Percentiles rank a stretch among this genome's conserved stretches.
Conservation (phyloP, 768 basidiomycete species). For the Serendipita sp. region DNA sequence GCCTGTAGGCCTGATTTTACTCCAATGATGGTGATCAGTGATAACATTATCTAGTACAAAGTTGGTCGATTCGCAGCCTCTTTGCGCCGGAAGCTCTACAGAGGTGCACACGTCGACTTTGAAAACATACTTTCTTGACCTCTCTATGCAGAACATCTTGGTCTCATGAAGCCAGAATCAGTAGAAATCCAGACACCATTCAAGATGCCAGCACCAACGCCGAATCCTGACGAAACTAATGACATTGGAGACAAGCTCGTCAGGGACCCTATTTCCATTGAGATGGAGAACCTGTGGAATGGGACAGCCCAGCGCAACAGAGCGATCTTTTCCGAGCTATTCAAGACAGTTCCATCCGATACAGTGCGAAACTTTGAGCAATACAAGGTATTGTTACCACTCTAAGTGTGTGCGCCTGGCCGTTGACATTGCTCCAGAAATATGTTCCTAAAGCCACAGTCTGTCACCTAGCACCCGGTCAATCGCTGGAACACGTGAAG, state of each 20-base stretch:
- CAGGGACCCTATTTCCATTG: conserved; percentile 57
- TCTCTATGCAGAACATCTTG: conserved; percentile 53
- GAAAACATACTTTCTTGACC: conserved; percentile 3
- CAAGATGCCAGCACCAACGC: conserved; percentile 66
- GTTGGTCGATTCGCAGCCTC: conserved; percentile 71
- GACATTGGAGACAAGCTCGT: conserved; percentile 45
- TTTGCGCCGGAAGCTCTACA: conserved; percentile 66
- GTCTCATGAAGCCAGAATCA: conserved; percentile 48
- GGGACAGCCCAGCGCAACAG: conserved; percentile 64
- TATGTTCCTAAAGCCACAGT: conserved; percentile 56
- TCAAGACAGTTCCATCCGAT: conserved; percentile 77
- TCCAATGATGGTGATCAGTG: neutral
- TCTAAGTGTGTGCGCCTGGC: too few relatives aligned
- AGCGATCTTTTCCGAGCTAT: conserved; percentile 72
- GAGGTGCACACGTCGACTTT: conserved; percentile 30
- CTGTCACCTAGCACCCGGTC: conserved; percentile 61
- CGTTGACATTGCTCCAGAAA: conserved; percentile 26
- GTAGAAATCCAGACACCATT: conserved; percentile 30
- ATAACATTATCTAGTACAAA: conserved; percentile 24
- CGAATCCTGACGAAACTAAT: conserved; percentile 48
- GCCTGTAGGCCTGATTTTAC: conserved; percentile 17
- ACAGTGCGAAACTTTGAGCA: conserved; percentile 59
- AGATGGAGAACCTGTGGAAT: conserved; percentile 41
- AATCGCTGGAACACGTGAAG: conserved; percentile 56
- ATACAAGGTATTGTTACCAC: conserved; percentile 38